Evolutionary conservation across 192 early-diverging fungal species (phyloP), one percentile per base, ranked within the genome.

Genomic region (Glomus cerebriforme): DNA sequence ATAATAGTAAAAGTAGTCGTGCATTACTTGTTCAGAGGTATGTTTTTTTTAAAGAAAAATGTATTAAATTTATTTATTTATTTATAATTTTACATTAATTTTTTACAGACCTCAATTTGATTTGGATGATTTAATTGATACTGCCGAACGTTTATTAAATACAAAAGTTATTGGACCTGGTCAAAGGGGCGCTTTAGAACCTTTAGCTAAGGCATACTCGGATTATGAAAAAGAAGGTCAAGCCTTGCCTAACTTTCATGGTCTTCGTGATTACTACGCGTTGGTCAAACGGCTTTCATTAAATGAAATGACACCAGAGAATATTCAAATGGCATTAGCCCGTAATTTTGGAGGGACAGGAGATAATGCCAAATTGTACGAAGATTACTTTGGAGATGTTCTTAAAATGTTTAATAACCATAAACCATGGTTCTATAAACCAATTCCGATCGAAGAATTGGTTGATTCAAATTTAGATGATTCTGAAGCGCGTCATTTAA

Each of bases 311-410:
- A 58, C 73, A 10, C 49, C 49, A 6, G 49, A 54, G 19, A 54
- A 54, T 22, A 54, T 54, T 54, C 47, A 54, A 54, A 54, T 79
- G 29, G 63, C 77, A 1, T 43, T 79, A 17, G 77, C 77, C 9
- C 68, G 77, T 49, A 79, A 79, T 75, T 79, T 79, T 47, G 77
- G 77, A 15, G 77, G 77, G 7, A 45, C 70, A 27, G 69, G 29
- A 10, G 13, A 73, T 24, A 73, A 45, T 9, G 69, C 10, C 17
- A 24, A 17, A 34, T 26, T 79, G 24, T 79, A 69, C 26, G 12
- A 43, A 7, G 8, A 37, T 9, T 79, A 72, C 17, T 79, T 72
- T 59, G 29, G 29, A 26, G 15, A 27, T 7, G 70, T 79, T 24
- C 43, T 69, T 6, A 39, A 79, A 35, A 26, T 32, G 13, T 54